Evolutionary conservation across 2,329 filamentous ascomycete genomes (phyloP).

Genomic region (Exophiala phaeomuriformis): DNA sequence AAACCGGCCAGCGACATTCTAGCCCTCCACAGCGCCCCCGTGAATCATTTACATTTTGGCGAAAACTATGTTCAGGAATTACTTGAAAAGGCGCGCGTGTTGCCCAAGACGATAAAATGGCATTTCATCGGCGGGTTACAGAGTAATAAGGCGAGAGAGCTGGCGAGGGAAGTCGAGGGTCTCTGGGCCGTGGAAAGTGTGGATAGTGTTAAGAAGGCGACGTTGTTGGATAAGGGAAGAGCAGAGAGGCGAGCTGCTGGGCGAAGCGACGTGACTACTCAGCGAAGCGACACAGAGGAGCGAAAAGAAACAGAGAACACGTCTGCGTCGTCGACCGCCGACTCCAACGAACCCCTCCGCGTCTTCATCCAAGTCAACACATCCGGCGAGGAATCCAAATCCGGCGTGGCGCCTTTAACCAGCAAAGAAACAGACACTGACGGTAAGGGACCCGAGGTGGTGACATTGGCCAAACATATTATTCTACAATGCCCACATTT

Average conservation of each 20-base stretch:
- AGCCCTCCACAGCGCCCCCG: slow-evolving; percentile 60
- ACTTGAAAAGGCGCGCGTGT: slow-evolving; percentile 69
- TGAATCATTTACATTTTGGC: slow-evolving; percentile 64
- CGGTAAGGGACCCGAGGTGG: slow-evolving; percentile 29
- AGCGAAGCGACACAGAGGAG: no score
- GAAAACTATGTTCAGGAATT: slow-evolving; percentile 96
- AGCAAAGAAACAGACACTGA: no score
- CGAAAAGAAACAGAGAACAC: no score
- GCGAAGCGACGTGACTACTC: no score
- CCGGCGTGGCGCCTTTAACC: slow-evolving; percentile 62
- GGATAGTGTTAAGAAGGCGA: slow-evolving; percentile 80
- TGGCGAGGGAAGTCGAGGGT: slow-evolving; percentile 76
- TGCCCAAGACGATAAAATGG: slow-evolving; percentile 74
- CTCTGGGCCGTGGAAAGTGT: slow-evolving; percentile 89
- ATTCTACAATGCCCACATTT: slow-evolving; percentile 58
- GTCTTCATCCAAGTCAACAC: slow-evolving; percentile 96
- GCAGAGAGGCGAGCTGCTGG: slow-evolving; percentile 34
- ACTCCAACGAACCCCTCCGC: slow-evolving; percentile 44
- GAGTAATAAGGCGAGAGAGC: slow-evolving; percentile 82
- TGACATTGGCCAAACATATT: slow-evolving; percentile 62
- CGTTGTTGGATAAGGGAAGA: slow-evolving; percentile 69
- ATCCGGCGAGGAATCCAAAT: slow-evolving; percentile 77
- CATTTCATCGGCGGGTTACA: slow-evolving; percentile 96
- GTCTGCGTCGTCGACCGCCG: no score
- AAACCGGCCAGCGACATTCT: slow-evolving; percentile 90